phyloP scores from a whole-genome alignment of 306 rosid species.

The Luffa acutangula region DNA sequence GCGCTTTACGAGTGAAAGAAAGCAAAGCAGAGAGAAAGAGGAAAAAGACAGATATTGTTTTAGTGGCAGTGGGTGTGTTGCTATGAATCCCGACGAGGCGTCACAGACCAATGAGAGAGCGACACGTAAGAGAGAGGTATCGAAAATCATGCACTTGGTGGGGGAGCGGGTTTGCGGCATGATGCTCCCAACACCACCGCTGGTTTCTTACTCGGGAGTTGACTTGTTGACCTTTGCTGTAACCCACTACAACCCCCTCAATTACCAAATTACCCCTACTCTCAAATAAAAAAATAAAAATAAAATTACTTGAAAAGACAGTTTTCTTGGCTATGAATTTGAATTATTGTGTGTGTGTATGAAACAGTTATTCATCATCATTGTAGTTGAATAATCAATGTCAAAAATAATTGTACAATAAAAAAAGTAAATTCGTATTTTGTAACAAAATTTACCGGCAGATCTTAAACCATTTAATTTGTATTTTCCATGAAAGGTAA shows the following conservation, averaged over 20 bases:
- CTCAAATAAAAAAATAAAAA: no score
- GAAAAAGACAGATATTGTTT: slow-evolving; percentile 45
- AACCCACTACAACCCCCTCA: neutral
- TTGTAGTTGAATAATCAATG: neutral
- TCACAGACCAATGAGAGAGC: slow-evolving; percentile 14
- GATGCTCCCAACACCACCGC: slow-evolving; percentile 29
- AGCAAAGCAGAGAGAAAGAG: slow-evolving; percentile 12
- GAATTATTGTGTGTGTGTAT: neutral
- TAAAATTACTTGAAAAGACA: neutral
- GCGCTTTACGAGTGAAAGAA: neutral
- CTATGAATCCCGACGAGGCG: slow-evolving; percentile 84
- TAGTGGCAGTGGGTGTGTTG: slow-evolving; percentile 69
- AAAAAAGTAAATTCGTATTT: neutral
- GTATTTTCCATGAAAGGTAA: neutral
- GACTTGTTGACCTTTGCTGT: slow-evolving; percentile 13
- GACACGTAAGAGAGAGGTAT: slow-evolving; percentile 49
- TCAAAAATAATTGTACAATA: neutral
- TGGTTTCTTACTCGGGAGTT: slow-evolving; percentile 26
- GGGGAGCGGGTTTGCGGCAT: slow-evolving; percentile 16
- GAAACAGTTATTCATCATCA: neutral
- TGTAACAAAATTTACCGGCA: neutral
- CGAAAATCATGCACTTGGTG: slow-evolving; percentile 31
- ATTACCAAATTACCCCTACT: neutral
- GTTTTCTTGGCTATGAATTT: neutral
- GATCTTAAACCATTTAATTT: no score